Evolutionary conservation across 2,329 filamentous ascomycete species (phyloP).

Genomic region (Periglandula ipomoeae): DNA sequence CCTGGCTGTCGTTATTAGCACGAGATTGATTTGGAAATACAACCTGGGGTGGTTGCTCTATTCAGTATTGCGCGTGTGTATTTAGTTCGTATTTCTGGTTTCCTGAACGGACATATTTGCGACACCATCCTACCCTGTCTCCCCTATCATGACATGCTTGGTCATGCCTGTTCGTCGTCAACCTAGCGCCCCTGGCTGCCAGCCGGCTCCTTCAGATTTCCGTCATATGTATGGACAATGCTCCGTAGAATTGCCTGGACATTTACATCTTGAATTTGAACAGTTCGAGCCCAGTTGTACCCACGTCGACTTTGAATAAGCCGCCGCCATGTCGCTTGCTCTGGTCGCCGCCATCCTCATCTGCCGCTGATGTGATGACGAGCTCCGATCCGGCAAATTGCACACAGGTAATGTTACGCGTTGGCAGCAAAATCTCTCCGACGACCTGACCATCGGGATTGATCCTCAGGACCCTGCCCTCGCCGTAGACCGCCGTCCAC

Average conservation of each 20-base stretch:
- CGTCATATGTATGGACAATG: no score
- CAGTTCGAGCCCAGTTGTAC: slow-evolving; percentile 53
- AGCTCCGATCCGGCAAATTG: slow-evolving; percentile 68
- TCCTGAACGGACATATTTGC: slow-evolving; percentile 1
- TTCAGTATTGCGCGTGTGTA: neutral
- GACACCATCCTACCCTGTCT: slow-evolving; percentile 1
- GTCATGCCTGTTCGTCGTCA: no score
- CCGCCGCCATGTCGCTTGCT: slow-evolving; percentile 59
- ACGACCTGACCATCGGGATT: slow-evolving; percentile 59
- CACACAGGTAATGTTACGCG: slow-evolving; percentile 70
- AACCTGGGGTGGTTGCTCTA: no score
- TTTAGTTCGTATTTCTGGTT: neutral
- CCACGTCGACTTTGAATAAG: slow-evolving; percentile 70
- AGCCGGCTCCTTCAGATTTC: no score
- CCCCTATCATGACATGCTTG: neutral
- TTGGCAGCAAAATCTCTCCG: slow-evolving; percentile 68
- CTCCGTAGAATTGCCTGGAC: no score
- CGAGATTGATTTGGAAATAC: neutral
- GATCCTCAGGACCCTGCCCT: slow-evolving; percentile 65
- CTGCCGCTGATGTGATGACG: slow-evolving; percentile 68
- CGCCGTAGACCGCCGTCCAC: slow-evolving; percentile 83
- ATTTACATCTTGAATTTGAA: slow-evolving; percentile 53
- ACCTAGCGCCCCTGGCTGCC: no score
- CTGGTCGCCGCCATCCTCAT: slow-evolving; percentile 52
- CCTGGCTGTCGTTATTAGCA: neutral